phyloP scores from a whole-genome alignment of 441 rosid genomes.

The Corymbia citriodora region DNA sequence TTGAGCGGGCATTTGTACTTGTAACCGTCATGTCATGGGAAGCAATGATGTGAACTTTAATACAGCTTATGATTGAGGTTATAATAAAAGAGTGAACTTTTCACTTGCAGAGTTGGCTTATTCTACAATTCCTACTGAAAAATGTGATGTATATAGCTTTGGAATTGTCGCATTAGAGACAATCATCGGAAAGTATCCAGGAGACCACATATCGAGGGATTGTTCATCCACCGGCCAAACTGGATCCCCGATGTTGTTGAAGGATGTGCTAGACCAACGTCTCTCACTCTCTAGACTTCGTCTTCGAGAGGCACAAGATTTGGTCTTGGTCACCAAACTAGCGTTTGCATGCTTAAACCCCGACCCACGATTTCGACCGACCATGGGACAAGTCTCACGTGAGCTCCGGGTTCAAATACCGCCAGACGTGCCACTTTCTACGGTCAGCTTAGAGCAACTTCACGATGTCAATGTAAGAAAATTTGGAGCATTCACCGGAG shows the following conservation, averaged over 20 bases:
- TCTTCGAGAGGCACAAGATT: neutral
- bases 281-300: neutral
- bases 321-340: neutral
- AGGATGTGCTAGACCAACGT: neutral
- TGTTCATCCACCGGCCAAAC: neutral
- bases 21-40: neutral
- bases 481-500: neutral
- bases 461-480: neutral
- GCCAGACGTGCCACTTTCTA: neutral
- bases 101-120: fast-evolving
- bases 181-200: neutral
- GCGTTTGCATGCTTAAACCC: neutral
- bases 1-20: neutral
- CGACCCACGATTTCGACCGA: neutral
- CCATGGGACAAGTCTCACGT: neutral
- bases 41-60: neutral
- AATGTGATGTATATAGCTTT: neutral
- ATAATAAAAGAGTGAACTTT: neutral
- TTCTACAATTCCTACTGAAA: neutral
- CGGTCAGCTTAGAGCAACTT: neutral
- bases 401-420: neutral
- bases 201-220: fast-evolving
- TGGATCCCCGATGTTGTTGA: neutral
- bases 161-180: neutral
- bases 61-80: neutral